Evolutionary conservation across 2,329 filamentous ascomycete genomes (phyloP).

Genomic region (Xylariales sp.): DNA sequence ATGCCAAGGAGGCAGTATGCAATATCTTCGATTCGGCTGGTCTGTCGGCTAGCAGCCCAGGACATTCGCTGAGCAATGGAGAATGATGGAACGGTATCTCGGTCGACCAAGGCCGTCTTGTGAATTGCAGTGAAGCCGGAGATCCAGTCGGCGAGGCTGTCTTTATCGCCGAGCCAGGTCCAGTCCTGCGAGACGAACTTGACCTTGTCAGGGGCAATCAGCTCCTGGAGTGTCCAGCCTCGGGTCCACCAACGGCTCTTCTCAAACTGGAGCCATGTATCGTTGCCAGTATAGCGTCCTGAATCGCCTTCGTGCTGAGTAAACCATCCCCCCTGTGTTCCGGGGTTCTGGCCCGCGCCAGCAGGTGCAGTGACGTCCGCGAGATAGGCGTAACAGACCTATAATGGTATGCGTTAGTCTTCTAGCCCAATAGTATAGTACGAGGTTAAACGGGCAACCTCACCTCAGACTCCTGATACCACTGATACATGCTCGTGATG

Average conservation of each 20-base stretch:
- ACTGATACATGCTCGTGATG: conserved; percentile 35
- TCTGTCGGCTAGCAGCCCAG: conserved; percentile 31
- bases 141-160: neutral
- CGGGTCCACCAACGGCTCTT: conserved; percentile 22
- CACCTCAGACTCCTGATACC: too few species aligned
- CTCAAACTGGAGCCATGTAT: conserved; percentile 5
- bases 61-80: conserved; percentile 34
- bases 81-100: conserved; percentile 12
- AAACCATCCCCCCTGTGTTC: neutral
- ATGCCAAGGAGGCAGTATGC: conserved; percentile 40
- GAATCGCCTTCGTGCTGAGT: too few species aligned
- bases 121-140: neutral
- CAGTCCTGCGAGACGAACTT: conserved; percentile 20
- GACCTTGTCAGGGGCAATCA: conserved; percentile 15
- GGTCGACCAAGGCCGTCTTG: conserved; percentile 13
- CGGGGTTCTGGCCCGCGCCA: too few species aligned
- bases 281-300: conserved; percentile 8
- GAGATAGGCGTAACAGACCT: conserved; percentile 30
- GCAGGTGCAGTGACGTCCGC: conserved; percentile 21
- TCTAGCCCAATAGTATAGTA: too few species aligned
- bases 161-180: conserved; percentile 11
- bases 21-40: conserved; percentile 33
- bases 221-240: too few species aligned
- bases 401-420: too few species aligned
- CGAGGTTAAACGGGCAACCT: too few species aligned